phyloP scores from a whole-genome alignment of 1,139 yeast species.

The Arxiozyma bovina region DNA sequence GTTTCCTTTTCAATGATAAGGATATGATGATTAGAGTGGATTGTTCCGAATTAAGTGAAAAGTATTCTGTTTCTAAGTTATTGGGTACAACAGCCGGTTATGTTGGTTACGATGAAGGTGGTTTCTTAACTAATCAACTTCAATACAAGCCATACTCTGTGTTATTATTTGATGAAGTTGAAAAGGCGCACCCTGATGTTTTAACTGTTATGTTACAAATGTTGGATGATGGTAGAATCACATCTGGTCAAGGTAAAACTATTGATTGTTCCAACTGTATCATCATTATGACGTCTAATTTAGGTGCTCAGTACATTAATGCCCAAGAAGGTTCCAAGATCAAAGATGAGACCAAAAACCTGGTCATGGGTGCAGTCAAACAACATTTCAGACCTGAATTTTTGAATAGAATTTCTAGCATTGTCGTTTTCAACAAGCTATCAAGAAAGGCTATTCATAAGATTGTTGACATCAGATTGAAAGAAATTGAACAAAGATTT shows the following conservation, averaged over 20 bases:
- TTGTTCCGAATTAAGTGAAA: conserved; percentile 92
- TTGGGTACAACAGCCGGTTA: conserved; percentile 98
- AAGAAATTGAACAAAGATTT: conserved; percentile 79
- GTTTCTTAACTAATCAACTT: conserved; percentile 85
- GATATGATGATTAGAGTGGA: conserved; percentile 95
- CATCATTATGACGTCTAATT: conserved; percentile 91
- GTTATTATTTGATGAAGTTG: conserved; percentile 84
- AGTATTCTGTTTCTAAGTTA: conserved; percentile 88
- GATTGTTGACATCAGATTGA: conserved; percentile 77
- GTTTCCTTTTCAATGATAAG: conserved; percentile 90
- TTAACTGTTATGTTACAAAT: conserved; percentile 83
- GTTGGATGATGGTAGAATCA: conserved; percentile 92
- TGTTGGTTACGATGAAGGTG: conserved; percentile 97
- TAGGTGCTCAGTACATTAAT: conserved; percentile 87
- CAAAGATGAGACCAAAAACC: conserved; percentile 55
- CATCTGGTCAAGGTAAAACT: conserved; percentile 88
- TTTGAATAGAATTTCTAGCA: conserved; percentile 88
- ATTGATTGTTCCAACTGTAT: conserved; percentile 89
- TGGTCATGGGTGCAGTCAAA: conserved; percentile 79
- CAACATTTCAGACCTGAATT: conserved; percentile 96
- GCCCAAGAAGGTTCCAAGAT: conserved; percentile 58
- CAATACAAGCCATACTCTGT: conserved; percentile 92
- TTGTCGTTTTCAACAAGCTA: conserved; percentile 83
- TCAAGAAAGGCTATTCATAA: conserved; percentile 86
- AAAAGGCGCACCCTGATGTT: conserved; percentile 98